Base-by-base conservation (phyloP, 2,329 filamentous ascomycete species). In the Pyrenophora tritici-repentis region DNA sequence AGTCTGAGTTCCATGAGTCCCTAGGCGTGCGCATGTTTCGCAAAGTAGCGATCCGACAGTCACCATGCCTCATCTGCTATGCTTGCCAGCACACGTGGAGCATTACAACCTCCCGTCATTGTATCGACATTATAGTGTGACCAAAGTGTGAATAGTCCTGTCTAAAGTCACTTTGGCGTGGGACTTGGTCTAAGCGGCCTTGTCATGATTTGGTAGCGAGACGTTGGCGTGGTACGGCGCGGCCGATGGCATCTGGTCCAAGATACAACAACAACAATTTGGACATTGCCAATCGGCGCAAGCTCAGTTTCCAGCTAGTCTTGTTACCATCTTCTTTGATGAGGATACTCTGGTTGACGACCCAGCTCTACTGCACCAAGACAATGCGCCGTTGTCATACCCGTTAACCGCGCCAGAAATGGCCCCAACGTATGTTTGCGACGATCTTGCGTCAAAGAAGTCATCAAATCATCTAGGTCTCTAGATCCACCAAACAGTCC, bases 191-290 rank as follows among this genome's bases (percentile, higher is more conserved):
- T 20, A 43, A 16, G 35, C 36, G 22, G 26, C 16, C 38, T 35
- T 31, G 42, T 31, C 42, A 26, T 48, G 53, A 13, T 35, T 50
- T 40, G 66, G 68, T 72, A 71, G 61, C 69, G 65, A 71, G 56
- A 42, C 44, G 58, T 55, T 64, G 58, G 62, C 55, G 63, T 70
- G 50, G 62, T 61, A 67, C 66, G 59, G 67, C 37, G 61, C 64
- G 63, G 63, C 65, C 66, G 68, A 71, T 66, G 54, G 55, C 57
- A 62, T 63, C 63, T 58, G 50, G 26, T 38, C 20, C 42, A 44
- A 53, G 40, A 43, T 48, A 44, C 43, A 48, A 47, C 35, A 42
- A 34, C 36, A 54, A 46, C 18, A 44, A 33, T n/a, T 26, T 47
- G 51, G 55, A 38, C 49, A 56, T 51, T 47, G 48, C 56, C 53